Evolutionary conservation across 2,329 filamentous ascomycete species (phyloP), one percentile per base, ranked within the genome.

Genomic region (Penicillium sp.): DNA sequence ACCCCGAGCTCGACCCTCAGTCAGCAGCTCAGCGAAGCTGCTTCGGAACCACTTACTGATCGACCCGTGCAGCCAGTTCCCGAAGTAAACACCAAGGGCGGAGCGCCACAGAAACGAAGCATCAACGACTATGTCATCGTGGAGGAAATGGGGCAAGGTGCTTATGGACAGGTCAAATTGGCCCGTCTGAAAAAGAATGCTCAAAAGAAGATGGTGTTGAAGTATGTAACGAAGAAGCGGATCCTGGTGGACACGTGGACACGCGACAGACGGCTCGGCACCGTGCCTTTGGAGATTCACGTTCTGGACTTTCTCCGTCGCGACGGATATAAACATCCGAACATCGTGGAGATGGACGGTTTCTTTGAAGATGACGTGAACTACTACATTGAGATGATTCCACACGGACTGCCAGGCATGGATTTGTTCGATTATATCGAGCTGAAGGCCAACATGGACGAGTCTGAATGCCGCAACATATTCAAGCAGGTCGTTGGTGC

Each of bases 191-290:
- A 92, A 75, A 85, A 86, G 64, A 84, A 82, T 47, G 84, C 78
- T 23, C 78, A 83, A 47, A 88, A 87, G 69, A 96, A 95, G 73
- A 88, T 95, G 57, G 93, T 99, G 18, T 82, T 99, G 67, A 99
- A 99, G 72, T 99, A 95, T 70, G 94, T 99, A 45, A 97, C 94
- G 5, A 99, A 99, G 75, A 86, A 89, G 53, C 88, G 93, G 42
- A 99, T 99, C 70, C 81, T 99, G 13, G 93, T 99, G 56, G 94
- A 99, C 74, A 99, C 94, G 0, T 99, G 94, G 94, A 97, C 93
- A 29, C 85, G 94, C 52, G 94, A 99, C 74, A 86, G 94, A 42
- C 85, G 89, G 49, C 81, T 99, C 12, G 94, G 94, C 15, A 99
- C 94, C 0, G 94, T 99, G 0, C 94, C 94, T 1, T 79, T 99